These are phyloP conservation scores for Paracoccidioides lutzii DNA, from an alignment of 2,329 filamentous ascomycete species.

Conservation along the genomic window DNA sequence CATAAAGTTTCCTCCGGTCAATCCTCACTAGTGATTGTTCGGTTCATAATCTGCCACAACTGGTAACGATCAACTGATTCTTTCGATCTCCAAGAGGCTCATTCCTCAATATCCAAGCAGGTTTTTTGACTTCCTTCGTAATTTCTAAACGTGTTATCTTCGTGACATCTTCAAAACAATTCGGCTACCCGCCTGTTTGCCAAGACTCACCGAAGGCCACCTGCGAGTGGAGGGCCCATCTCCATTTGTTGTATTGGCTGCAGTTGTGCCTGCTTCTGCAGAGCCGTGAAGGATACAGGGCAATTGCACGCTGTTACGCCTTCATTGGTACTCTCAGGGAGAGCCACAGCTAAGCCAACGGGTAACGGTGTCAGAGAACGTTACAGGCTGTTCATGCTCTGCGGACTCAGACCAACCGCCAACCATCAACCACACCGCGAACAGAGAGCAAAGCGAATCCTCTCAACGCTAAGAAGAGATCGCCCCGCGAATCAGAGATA, in stretches of 20 bases:
- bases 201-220: no score
- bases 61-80: no score
- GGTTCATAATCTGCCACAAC: no score
- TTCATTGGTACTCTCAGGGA: not conserved
- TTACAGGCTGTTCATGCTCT: not conserved
- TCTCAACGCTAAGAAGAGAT: not conserved
- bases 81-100: no score
- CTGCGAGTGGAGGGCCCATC: not conserved
- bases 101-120: no score
- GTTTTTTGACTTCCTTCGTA: no score
- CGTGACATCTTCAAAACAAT: no score
- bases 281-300: not conserved
- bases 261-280: constrained; percentile 1
- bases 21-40: not conserved
- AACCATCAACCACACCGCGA: no score
- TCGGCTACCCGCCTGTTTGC: no score
- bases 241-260: not conserved
- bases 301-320: not conserved
- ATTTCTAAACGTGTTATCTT: no score
- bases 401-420: not conserved
- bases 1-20: not conserved
- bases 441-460: not conserved
- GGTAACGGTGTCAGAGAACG: not conserved
- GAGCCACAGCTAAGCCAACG: not conserved
- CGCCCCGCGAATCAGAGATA: not conserved